phyloP scores from a whole-genome alignment of 2,329 filamentous ascomycete genomes.

The Colletotrichum musae region DNA sequence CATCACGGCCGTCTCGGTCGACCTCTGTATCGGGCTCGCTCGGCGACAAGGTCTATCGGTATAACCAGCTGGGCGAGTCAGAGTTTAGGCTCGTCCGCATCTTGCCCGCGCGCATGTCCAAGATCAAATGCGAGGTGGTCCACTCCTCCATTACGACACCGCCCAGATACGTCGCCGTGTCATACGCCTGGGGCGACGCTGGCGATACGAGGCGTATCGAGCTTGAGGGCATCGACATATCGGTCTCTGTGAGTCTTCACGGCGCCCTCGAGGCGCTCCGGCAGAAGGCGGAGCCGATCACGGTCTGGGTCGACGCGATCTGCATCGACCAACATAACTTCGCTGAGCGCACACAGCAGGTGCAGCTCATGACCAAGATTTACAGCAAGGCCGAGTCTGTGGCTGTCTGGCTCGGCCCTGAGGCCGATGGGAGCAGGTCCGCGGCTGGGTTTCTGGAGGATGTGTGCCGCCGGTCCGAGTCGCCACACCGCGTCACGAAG shows the following conservation, averaged over 20 bases:
- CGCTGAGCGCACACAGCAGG: constrained; percentile 19
- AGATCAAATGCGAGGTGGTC: constrained; percentile 41
- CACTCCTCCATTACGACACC: constrained; percentile 37
- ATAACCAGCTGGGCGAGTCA: constrained; percentile 14
- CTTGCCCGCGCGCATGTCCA: constrained; percentile 37
- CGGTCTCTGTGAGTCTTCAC: constrained; percentile 42
- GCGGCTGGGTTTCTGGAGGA: constrained; percentile 40
- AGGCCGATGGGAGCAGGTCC: constrained; percentile 38
- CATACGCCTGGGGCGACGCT: constrained; percentile 52
- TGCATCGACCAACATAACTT: constrained; percentile 39
- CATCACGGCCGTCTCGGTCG: neutral
- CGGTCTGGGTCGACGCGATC: constrained; percentile 47
- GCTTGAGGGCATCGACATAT: constrained; percentile 37
- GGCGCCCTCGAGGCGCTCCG: constrained; percentile 43
- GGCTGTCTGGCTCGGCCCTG: constrained; percentile 44
- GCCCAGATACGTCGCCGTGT: constrained; percentile 49
- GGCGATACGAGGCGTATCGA: constrained; percentile 41
- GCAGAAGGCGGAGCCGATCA: constrained; percentile 18
- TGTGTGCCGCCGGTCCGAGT: constrained; percentile 3
- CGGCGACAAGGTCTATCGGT: constrained; percentile 10
- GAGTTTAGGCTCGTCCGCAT: constrained; percentile 41
- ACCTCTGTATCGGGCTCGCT: neutral
- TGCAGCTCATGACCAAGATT: constrained; percentile 41
- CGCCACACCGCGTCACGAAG: constrained; percentile 17
- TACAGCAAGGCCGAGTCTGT: constrained; percentile 42